Evolutionary conservation across 2,329 filamentous ascomycete species (phyloP).

Genomic region (Phialemonium atrogriseum): DNA sequence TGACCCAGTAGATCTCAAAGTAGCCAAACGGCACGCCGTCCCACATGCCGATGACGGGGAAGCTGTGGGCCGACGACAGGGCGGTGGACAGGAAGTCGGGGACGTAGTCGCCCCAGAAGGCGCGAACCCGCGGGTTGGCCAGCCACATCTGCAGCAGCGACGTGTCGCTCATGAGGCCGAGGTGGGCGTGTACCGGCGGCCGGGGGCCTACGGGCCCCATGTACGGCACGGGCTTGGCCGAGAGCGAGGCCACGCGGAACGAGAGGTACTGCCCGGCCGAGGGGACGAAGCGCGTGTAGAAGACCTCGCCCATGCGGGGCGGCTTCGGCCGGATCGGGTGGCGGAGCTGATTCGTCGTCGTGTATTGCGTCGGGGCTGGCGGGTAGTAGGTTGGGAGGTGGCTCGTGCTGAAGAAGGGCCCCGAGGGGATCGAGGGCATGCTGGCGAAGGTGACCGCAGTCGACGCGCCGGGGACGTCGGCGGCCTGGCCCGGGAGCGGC

Average conservation of each 20-base stretch:
- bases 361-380: constrained; percentile 73
- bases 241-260: constrained; percentile 74
- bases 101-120: constrained; percentile 72
- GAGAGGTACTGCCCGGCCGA: constrained; percentile 78
- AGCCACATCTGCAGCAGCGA: constrained; percentile 76
- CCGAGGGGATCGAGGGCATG: constrained; percentile 35
- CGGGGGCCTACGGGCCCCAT: constrained; percentile 45
- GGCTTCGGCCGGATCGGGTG: constrained; percentile 86
- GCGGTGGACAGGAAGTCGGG: constrained; percentile 58
- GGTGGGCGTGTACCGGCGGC: constrained; percentile 29
- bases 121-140: constrained; percentile 71
- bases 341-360: constrained; percentile 66
- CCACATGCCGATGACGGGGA: constrained; percentile 89
- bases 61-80: constrained; percentile 64
- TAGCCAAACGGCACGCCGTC: constrained; percentile 93
- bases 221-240: constrained; percentile 54
- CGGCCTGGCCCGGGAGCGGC: constrained; percentile 15
- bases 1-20: constrained; percentile 98
- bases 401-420: constrained; percentile 73
- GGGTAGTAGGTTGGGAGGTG: constrained; percentile 90
- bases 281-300: constrained; percentile 83
- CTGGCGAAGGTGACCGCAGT: constrained; percentile 24
- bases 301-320: constrained; percentile 79
- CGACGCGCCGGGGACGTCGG: constrained; percentile 30
- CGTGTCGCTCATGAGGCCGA: constrained; percentile 40